Percentiles rank a stretch among this genome's conserved stretches.
Conservation (phyloP, 2,329 filamentous ascomycete species). For the Thelonectria olida region DNA sequence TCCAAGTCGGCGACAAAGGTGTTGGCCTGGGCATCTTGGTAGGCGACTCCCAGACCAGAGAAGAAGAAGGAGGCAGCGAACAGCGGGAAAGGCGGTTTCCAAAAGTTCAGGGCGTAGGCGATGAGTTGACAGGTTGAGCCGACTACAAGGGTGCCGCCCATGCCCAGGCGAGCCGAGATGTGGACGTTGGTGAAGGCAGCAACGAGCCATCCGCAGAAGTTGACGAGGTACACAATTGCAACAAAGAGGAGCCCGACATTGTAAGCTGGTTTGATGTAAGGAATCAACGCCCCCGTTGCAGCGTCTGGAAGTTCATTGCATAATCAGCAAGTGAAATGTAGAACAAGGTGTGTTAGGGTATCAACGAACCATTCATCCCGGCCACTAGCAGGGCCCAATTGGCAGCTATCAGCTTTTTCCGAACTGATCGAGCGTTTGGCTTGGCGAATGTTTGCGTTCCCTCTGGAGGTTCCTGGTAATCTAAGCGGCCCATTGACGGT, state of each 20-base stretch:
- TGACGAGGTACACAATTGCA: slow-evolving; percentile 1
- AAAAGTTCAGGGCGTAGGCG: slow-evolving; percentile 4
- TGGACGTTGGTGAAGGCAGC: slow-evolving; percentile 17
- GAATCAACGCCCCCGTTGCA: slow-evolving; percentile 1
- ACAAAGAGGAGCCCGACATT: not conserved
- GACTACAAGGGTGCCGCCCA: not conserved
- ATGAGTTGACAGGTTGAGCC: not conserved
- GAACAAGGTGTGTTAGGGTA: not conserved
- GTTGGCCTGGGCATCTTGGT: slow-evolving; percentile 12
- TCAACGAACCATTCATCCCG: not conserved
- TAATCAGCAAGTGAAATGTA: not conserved
- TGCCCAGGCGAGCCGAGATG: not conserved
- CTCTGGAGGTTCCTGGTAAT: not conserved
- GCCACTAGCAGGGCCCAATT: not conserved
- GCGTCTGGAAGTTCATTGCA: not conserved
- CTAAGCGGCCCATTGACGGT: not conserved
- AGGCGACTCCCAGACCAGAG: slow-evolving; percentile 3
- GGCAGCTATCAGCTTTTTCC: not conserved
- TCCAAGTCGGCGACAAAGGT: slow-evolving; percentile 8
- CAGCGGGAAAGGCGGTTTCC: slow-evolving; percentile 5
- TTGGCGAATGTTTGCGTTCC: not conserved
- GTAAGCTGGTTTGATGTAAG: slow-evolving; percentile 7
- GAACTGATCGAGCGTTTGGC: not conserved
- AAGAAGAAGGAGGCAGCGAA: slow-evolving; percentile 11
- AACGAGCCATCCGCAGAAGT: slow-evolving; percentile 12